A percentile compares a stretch with the other conserved stretches of the same genome.
These are phyloP conservation scores for Carallia pectinifolia DNA, from an alignment of 345 rosid species.

Conservation along the genomic window DNA sequence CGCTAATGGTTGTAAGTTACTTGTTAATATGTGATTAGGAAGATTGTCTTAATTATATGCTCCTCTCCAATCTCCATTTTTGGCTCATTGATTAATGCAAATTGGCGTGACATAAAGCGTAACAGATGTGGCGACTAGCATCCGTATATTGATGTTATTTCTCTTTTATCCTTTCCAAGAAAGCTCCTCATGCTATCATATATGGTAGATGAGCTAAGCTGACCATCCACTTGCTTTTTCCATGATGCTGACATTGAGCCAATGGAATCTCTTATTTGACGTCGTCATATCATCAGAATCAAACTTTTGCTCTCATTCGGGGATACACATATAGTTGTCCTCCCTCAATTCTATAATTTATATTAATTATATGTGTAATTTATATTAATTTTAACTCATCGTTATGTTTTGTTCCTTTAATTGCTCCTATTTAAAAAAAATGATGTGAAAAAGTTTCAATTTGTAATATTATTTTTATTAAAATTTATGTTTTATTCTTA, in stretches of 20 bases:
- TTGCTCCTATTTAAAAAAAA: too few relatives aligned
- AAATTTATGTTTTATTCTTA: too few relatives aligned
- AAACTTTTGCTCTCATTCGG: too few relatives aligned
- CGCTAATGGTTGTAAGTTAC: neutral
- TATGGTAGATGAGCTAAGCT: neutral
- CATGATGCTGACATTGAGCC: neutral
- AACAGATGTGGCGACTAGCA: slow-evolving; percentile 19
- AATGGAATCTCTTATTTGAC: slow-evolving; percentile 1
- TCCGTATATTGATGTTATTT: slow-evolving; percentile 3
- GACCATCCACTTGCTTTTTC: neutral
- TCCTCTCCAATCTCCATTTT: neutral
- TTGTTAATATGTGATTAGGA: neutral
- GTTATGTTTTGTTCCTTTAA: too few relatives aligned
- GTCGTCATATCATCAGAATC: too few relatives aligned
- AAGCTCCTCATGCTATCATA: neutral
- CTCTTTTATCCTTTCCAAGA: slow-evolving; percentile 1
- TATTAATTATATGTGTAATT: too few relatives aligned
- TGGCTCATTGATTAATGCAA: neutral
- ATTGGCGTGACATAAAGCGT: neutral
- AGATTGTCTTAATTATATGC: neutral
- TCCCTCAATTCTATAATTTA: too few relatives aligned
- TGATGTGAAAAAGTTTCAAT: too few relatives aligned
- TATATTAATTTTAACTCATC: too few relatives aligned
- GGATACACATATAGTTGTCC: too few relatives aligned
- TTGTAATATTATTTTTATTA: too few relatives aligned